Evolutionary conservation across 306 rosid genomes (phyloP), one percentile per base, ranked within the genome.

Genomic region (Fragaria iinumae): DNA sequence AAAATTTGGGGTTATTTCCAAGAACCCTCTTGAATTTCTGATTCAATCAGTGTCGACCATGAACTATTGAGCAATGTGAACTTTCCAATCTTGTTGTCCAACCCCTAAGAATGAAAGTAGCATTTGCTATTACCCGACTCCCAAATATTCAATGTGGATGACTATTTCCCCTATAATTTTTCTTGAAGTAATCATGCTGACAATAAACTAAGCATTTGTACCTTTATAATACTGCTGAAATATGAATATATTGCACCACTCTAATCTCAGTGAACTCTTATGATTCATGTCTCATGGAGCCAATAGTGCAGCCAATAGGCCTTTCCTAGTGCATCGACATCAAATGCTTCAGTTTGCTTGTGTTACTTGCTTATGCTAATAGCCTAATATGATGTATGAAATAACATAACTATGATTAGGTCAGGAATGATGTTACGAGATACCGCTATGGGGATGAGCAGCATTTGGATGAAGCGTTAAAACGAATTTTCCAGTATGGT

Each of bases 391-490:
- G 34, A 43, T 41, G 7, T 70, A 55, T 72, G 57, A 36, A 70
- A 44, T 74, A 39, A 72, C 43, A 73, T 76, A 53, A 64, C 27
- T 73, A 64, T 75, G 48, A 44, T 57, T 79, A 95, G 97, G 99
- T 95, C 77, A 92, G 92, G 86, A 90, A 70, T 62, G 99, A 91
- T 71, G 99, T 95, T 49, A 90, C 86, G 53, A 91, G 99, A 77
- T 92, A 77, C 80, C 97, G 99, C 73, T 89, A 92, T 79, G 97
- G 99, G 76, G 99, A 95, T 85, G 99, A 92, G 73, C 99, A 95
- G 77, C 99, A 95, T 82, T 85, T 95, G 92, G 99, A 92, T 0
- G 99, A 95, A 83, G 97, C 97, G 56, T 82, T 95, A 86, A 87
- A 91, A 82, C 86, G 97, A 81, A 95, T 95, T 82, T 91, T 95